Base-by-base conservation (phyloP, 768 basidiomycete genomes). In the Pleurotus salmoneostramineus region DNA sequence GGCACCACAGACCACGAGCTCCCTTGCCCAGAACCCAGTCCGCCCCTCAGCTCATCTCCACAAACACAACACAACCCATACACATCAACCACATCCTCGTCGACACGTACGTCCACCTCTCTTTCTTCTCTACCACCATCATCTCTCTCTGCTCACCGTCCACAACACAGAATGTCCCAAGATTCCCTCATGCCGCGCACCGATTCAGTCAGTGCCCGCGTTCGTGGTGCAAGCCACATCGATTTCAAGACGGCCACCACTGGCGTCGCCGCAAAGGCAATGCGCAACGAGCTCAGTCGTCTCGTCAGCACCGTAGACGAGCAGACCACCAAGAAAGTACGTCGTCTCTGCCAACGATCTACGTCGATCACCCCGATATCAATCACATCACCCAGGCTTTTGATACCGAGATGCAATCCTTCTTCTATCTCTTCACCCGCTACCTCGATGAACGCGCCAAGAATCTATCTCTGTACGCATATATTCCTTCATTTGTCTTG, bases 191-290 rank as follows among this genome's bases (percentile, higher is more conserved):
- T 85, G 71, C 88, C 87, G 55, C 81, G 84, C 63, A 72, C 71
- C 66, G 87, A 91, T 62, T 81, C 88, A 58, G 77, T 88, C 82
- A 84, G 80, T 63, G 79, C 84, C 68, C 87, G 89, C 61, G 83
- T 82, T 56, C 85, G 90, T 59, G 90, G 90, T 63, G 83, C 85
- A 56, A 85, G 83, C 64, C 89, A 92, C 71, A 87, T 92, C 77
- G 91, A 98, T 76, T 96, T 96, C 85, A 95, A 95, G 81, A 95
- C 93, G n/a, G 96, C 96, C 62, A 95, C 85, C 54, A 95, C 93
- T 56, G 93, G 93, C 63, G 88, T 95, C 63, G 89, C 92, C 31
- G 90, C 92, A 64, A 98, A 97, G 79, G 81, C 94, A 57, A 98
- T 98, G 96, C 88, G 94, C 79, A 97, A 98, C 71, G 97, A 98